phyloP scores from a whole-genome alignment of 495 filamentous ascomycete genomes.

The Aspergillus indologenus region DNA sequence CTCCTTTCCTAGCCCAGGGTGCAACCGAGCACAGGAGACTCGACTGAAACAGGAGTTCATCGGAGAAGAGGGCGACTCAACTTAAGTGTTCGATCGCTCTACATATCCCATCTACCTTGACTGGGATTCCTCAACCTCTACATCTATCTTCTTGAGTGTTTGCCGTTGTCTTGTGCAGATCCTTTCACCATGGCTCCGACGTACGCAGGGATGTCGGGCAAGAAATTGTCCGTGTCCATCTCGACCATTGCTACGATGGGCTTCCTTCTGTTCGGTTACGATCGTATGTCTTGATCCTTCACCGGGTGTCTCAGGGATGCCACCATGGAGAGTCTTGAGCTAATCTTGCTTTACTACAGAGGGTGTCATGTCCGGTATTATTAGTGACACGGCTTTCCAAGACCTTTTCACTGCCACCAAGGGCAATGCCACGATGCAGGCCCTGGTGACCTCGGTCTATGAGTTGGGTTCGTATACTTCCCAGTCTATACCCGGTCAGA shows the following conservation, averaged over 20 bases:
- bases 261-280: slow-evolving; percentile 70
- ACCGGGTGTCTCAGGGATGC: not conserved
- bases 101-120: not conserved
- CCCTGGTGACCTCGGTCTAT: slow-evolving; percentile 78
- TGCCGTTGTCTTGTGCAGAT: not conserved
- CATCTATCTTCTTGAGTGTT: too few species aligned
- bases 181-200: slow-evolving; percentile 32
- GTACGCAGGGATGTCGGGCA: slow-evolving; percentile 64
- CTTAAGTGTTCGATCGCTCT: slow-evolving; percentile 5
- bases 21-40: not conserved
- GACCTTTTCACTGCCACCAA: slow-evolving; percentile 64
- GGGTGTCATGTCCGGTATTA: slow-evolving; percentile 80
- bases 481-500: slow-evolving; percentile 21
- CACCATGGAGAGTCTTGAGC: not conserved
- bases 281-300: slow-evolving; percentile 34
- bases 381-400: slow-evolving; percentile 69
- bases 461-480: slow-evolving; percentile 52
- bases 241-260: slow-evolving; percentile 69
- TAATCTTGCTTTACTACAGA: slow-evolving; percentile 28
- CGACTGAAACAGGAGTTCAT: not conserved
- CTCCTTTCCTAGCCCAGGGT: not conserved
- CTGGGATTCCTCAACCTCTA: too few species aligned
- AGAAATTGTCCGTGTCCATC: slow-evolving; percentile 58
- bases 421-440: slow-evolving; percentile 69
- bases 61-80: slow-evolving; percentile 8